Evolutionary conservation across 2,329 filamentous ascomycete genomes (phyloP), one percentile per base, ranked within the genome.

Genomic region (Leptographium radiaticola): DNA sequence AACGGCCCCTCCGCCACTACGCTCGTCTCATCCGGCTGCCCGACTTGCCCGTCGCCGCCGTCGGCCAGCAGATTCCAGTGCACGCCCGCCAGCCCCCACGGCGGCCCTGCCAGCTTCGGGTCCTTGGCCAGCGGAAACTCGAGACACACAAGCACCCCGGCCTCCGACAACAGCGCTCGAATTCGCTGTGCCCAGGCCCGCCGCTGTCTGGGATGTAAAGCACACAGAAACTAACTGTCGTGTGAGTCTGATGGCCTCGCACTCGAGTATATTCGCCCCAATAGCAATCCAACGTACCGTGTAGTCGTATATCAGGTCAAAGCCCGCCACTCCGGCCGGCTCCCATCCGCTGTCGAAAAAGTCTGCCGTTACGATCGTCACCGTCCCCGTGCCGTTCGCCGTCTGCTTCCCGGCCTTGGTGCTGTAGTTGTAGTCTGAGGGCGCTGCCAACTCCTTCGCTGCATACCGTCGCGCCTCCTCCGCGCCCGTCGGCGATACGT

Each of bases 341-440:
- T 62, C 55, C 57, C 57, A 61, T 8, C 66, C 69, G 53, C 73
- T 66, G 33, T 67, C 62, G 61, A 79, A 80, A 61, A 77, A 80
- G 59, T 80, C 74, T 0, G 71, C 74, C 13, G 64, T 54, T 16
- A 79, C 36, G 55, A 75, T 71, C 20, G 66, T 68, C n/a, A 64
- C 67, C 20, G 61, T 59, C 43, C 30, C 7, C 5, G 8, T 15
- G 13, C 36, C 9, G 16, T 13, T 13, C n/a, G n/a, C 15, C 33
- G 52, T 9, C 31, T 10, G 2, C 33, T 30, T 34, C 18, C 46
- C 33, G n/a, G 4, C n/a, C n/a, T 5, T 10, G n/a, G 13, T 42
- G 13, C 51, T 43, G 36, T 53, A 58, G 18, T 56, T 58, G 51
- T 56, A 52, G 11, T 34, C 49, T 11, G 45, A 40, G 20, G 53